phyloP scores from a whole-genome alignment of 805 yeast species.

The Zygosaccharomyces bailii region DNA sequence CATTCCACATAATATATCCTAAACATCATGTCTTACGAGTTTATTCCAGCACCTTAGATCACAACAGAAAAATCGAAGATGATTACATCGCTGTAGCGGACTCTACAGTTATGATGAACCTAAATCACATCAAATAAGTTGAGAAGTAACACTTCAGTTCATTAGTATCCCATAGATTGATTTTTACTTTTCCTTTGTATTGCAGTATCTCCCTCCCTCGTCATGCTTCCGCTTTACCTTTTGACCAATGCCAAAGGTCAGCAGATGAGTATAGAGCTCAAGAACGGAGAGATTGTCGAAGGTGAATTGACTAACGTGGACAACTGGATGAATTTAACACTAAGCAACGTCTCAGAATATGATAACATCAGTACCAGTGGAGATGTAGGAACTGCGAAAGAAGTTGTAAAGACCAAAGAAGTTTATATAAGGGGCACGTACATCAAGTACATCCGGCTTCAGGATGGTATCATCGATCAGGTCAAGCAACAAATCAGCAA shows the following conservation, averaged over 20 bases:
- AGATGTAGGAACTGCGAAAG: conserved; percentile 38
- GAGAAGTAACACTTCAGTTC: background rate
- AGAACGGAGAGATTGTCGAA: conserved; percentile 83
- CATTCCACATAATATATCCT: too few species aligned
- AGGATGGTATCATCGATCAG: conserved; percentile 71
- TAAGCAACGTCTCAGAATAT: conserved; percentile 58
- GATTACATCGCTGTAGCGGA: background rate
- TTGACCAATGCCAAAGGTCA: conserved; percentile 89
- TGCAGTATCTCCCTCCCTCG: background rate
- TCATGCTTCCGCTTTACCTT: conserved; percentile 80
- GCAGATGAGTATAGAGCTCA: conserved; percentile 82
- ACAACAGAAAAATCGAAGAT: background rate
- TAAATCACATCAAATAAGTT: background rate
- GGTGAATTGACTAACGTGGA: conserved; percentile 86
- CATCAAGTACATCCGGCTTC: conserved; percentile 72
- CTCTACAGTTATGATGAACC: background rate
- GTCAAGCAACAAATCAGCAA: conserved; percentile 62
- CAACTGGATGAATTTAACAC: conserved; percentile 91
- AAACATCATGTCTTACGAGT: too few species aligned
- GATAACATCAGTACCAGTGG: conserved; percentile 13
- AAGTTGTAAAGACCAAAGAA: conserved; percentile 62
- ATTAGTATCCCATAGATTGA: too few species aligned
- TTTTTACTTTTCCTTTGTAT: background rate
- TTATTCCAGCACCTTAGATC: background rate
- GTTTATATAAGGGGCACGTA: conserved; percentile 83